Base-by-base conservation (phyloP, 2,329 filamentous ascomycete genomes). In the Cladosporium sp. region DNA sequence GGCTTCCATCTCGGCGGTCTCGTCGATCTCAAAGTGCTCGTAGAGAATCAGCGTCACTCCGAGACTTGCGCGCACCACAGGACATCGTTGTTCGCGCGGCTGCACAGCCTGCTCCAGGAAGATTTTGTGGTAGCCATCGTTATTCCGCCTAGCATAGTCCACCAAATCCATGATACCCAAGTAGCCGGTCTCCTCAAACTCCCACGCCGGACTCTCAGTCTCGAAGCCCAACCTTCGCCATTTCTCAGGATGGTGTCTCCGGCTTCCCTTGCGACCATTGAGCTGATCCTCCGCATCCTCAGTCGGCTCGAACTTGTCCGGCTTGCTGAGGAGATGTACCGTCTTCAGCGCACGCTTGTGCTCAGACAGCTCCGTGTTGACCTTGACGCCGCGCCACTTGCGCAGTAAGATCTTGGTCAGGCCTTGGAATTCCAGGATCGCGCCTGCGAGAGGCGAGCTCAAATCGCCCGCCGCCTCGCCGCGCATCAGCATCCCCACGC, bases 101-200 rank as follows among this genome's bases (percentile, higher is more conserved):
- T 83, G 83, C 6, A 85, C 83, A 3, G 88, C 86, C 69, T 99
- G 93, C 69, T 99, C 93, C 30, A 96, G 74, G 13, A 99, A 58
- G 59, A 95, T 77, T 71, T 95, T 96, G 66, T 96, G 91, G 60
- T 95, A 97, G 9, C 83, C 83, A 64, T 96, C 91, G 67, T 96
- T 89, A 64, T 96, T 85, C 65, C 90, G 95, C 63, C 87, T 82
- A 43, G 96, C 89, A 66, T 89, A 99, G 68, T 97, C 91, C 2
- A 90, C 89, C 62, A 99, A 71, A 67, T 99, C 93, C 91, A 99
- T 97, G 82, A 99, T 89, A 22, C 93, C 93, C 48, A 99, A 71
- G 66, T 91, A 97, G 0, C 93, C 93, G 22, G 88, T 86, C 34
- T 82, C 76, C 17, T 89, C 84, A 64, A 99, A 97, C 60, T 99